Conservation (phyloP, 129 eudicot species). For the Lonicera japonica region DNA sequence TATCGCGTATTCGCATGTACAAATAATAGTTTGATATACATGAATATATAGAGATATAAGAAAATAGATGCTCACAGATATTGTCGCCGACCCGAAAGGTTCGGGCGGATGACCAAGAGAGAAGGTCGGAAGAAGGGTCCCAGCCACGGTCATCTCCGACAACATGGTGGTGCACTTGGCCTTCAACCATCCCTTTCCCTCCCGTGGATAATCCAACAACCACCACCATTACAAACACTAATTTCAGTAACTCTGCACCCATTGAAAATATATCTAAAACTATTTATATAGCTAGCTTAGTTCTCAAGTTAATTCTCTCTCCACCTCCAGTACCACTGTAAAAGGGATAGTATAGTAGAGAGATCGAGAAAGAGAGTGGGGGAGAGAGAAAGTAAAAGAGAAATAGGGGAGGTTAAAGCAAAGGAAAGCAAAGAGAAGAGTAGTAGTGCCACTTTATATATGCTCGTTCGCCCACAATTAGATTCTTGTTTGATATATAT, state of each 20-base stretch:
- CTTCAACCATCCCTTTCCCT: conserved; percentile 20
- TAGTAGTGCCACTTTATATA: too few relatives aligned
- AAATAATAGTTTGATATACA: neutral
- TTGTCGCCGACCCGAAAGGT: conserved; percentile 33
- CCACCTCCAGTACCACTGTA: too few relatives aligned
- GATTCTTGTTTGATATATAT: too few relatives aligned
- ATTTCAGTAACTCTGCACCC: neutral
- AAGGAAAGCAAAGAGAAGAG: too few relatives aligned
- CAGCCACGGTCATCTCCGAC: conserved; percentile 31
- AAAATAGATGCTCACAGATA: conserved; percentile 12
- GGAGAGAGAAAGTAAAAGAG: too few relatives aligned
- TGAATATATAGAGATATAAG: neutral
- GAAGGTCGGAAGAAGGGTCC: conserved; percentile 12
- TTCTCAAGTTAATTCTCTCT: too few relatives aligned
- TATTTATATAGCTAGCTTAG: too few relatives aligned
- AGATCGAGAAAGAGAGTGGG: neutral
- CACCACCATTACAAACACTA: conserved; percentile 11
- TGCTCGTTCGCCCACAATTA: too few relatives aligned
- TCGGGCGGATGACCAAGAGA: conserved; percentile 25
- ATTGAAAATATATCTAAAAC: neutral
- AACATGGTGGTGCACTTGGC: conserved; percentile 28
- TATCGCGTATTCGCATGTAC: too few relatives aligned
- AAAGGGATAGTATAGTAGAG: too few relatives aligned
- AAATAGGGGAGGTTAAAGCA: too few relatives aligned
- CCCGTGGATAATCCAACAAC: neutral